Percentiles rank a stretch among this genome's conserved stretches.
Conservation (phyloP, 129 eudicot species). For the Chrysanthemum makinoi region DNA sequence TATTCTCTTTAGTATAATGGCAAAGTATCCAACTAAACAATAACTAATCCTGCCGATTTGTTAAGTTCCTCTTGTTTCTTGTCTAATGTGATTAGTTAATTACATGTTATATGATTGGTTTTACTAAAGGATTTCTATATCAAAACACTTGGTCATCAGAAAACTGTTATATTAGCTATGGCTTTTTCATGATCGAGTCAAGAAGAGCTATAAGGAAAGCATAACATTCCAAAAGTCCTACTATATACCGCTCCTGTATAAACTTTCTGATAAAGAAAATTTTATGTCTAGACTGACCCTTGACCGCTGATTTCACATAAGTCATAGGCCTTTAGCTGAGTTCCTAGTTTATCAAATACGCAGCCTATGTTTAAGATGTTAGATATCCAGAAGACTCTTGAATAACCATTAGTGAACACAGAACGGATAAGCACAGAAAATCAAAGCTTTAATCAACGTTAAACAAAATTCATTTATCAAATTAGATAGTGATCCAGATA, state of each 20-base stretch:
- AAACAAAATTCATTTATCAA: neutral
- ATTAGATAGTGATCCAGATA: neutral
- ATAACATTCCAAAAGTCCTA: neutral
- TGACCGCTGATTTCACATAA: neutral
- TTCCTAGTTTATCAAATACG: neutral
- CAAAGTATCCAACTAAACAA: too few relatives aligned
- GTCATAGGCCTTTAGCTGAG: neutral
- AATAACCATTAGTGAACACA: neutral
- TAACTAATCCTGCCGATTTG: constrained; percentile 4
- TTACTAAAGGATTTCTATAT: neutral
- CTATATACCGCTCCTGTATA: neutral
- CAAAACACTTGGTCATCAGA: neutral
- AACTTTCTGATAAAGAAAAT: neutral
- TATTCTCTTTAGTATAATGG: too few relatives aligned
- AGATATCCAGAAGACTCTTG: too few relatives aligned
- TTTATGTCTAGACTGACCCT: neutral
- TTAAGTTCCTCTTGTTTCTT: constrained; percentile 4
- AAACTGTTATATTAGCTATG: neutral
- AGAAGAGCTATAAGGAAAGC: constrained; percentile 13
- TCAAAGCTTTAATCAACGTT: neutral
- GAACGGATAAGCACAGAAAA: neutral
- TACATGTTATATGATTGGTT: neutral
- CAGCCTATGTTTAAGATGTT: neutral
- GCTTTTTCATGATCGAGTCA: too few relatives aligned
- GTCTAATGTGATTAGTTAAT: neutral